Evolutionary conservation across 192 early-diverging fungal species (phyloP).

Genomic region (Diversispora eburnea): DNA sequence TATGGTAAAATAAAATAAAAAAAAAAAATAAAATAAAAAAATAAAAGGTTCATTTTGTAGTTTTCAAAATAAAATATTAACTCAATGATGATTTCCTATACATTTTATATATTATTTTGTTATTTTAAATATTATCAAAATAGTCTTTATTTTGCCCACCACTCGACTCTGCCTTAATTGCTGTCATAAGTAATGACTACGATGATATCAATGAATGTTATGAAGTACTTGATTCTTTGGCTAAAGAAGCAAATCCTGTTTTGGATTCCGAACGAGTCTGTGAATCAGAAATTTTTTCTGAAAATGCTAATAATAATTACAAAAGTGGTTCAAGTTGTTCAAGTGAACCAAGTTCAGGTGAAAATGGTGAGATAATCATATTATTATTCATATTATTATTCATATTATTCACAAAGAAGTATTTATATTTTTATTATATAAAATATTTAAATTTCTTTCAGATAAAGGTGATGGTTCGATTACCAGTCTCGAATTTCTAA

Average conservation of each 20-base stretch:
- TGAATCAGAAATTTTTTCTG: background rate
- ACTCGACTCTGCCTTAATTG: slow-evolving; percentile 15
- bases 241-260: slow-evolving; percentile 6
- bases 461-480: background rate
- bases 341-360: background rate
- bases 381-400: too few relatives aligned
- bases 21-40: too few relatives aligned
- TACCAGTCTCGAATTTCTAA: background rate
- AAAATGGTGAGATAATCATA: background rate
- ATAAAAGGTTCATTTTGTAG: too few relatives aligned
- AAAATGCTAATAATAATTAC: background rate
- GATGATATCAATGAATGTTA: background rate
- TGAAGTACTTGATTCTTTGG: slow-evolving; percentile 2
- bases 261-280: background rate
- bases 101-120: too few relatives aligned
- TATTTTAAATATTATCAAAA: too few relatives aligned
- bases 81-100: too few relatives aligned
- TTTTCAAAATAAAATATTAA: too few relatives aligned
- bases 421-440: background rate
- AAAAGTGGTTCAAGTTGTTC: background rate
- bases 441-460: background rate
- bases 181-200: background rate
- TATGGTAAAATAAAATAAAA: too few relatives aligned
- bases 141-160: slow-evolving; percentile 5
- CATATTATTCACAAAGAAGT: background rate